Evolutionary conservation across 2,329 filamentous ascomycete genomes (phyloP), one percentile per base, ranked within the genome.

Genomic region (Huntiella omanensis): DNA sequence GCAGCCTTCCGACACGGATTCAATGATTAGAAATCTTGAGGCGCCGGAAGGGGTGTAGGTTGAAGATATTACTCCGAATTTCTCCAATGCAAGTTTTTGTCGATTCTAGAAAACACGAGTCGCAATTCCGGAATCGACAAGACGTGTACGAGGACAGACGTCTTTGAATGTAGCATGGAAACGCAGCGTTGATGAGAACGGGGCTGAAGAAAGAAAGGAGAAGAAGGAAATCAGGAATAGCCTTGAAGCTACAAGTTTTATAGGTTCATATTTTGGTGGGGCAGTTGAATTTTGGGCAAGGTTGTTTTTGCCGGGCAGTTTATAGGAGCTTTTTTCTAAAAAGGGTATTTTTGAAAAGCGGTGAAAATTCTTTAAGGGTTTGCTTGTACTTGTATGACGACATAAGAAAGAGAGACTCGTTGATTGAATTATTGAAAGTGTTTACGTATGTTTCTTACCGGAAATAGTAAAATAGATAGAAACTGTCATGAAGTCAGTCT

Each of bases 31-130:
- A 42, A 45, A 35, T 15, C n/a, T 33, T 47, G 36, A 40, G 16
- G 37, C n/a, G 40, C 33, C 59, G 60, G 64, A 62, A 62, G 59
- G 64, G 61, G 56, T 57, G 60, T 58, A 61, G 57, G 51, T 47
- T 54, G 60, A 85, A 83, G 84, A 87, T 82, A 87, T 78, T 91
- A 82, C 84, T 91, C 84, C 83, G 83, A 91, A 88, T 91, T 91
- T 91, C 83, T 85, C 83, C 87, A 85, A 85, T 87, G 84, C 83
- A 66, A 53, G 47, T 46, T 49, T 43, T 16, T 8, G 19, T 42
- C 5, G 40, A 16, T 44, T 52, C 15, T 33, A 13, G 43, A 56
- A 52, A 57, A 40, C 39, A 49, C 17, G 42, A 44, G 4, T 28
- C 17, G 7, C 13, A 22, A n/a, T 15, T 11, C 32, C 6, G 8